Evolutionary conservation across 2,329 filamentous ascomycete species (phyloP), one percentile per base, ranked within the genome.

Genomic region (Arthrobotrys entomopaga): DNA sequence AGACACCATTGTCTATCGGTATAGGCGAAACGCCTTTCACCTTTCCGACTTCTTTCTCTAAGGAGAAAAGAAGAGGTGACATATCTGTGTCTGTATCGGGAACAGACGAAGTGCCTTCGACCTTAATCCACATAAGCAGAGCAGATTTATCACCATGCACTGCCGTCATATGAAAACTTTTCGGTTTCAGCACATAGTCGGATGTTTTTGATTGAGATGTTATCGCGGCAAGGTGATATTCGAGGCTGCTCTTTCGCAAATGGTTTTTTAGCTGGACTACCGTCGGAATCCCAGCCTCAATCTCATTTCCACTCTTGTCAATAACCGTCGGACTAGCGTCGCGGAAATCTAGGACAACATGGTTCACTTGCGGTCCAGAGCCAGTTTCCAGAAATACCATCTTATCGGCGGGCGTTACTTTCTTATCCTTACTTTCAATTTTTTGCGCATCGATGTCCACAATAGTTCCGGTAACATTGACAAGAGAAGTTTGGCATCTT

Each of bases 391-490:
- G 38, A 40, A 40, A 40, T 40, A 40, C 38, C 15, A 40, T 40
- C 38, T 40, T 40, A 40, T 40, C 38, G 38, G 38, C 38, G 38
- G 38, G 38, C 15, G 38, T 40, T 40, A 40, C 38, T 40, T 40
- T 40, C 38, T 40, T 40, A 40, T 40, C 38, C 38, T 40, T 40
- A 40, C 38, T 40, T 40, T 40, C 38, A 40, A 40, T 40, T 40
- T 40, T 40, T 40, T 40, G 38, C 38, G 38, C 38, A 40, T 40
- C 38, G 38, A 40, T 40, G 38, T 40, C 38, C 38, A 40, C 38
- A 40, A 40, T 40, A 40, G 38, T 40, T 40, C 38, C 38, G 38
- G 38, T 40, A 40, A 40, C 38, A 40, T 40, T 40, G 38, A 40
- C 38, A 40, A 40, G 38, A 40, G 38, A 40, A 40, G 38, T 40